Base-by-base conservation (phyloP, 768 basidiomycete genomes). In the Kwoniella botswanensis region DNA sequence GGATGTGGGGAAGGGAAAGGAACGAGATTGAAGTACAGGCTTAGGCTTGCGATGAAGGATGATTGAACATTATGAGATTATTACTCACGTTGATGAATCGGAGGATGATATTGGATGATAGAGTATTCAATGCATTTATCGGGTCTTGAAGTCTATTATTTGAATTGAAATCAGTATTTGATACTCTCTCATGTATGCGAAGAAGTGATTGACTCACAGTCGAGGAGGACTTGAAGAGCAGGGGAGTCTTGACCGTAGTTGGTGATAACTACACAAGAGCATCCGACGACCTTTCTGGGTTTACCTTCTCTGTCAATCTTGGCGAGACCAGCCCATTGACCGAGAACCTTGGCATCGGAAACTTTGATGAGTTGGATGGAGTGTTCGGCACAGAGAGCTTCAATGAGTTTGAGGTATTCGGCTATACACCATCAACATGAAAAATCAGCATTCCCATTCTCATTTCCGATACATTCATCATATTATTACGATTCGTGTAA, bases 351-450 rank as follows among this genome's bases (percentile, higher is more conserved):
- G 82, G 93, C 92, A 85, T 98, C 96, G 79, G 93, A 93, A 77
- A 95, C 93, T 87, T 98, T 98, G 93, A 99, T 98, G 75, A 99
- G 87, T 88, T 94, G 94, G 87, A 98, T 98, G 86, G 95, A 96
- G 90, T 98, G 95, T 87, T 97, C 94, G 73, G 93, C 92, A 84
- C 96, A 98, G 83, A 99, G 93, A 62, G 96, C 96, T 87, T 98
- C 95, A 78, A 99, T 97, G 87, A 99, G 93, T 88, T 98, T 98
- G 90, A 97, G 93, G 89, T 99, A 98, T 86, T 98, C 96, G 77
- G 95, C 93, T 84, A 63, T 13, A 41, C 1, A 44, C 71, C n/a
- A 76, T 55, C 56, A 26, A 35, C 46, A 53, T 4, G 4, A 29
- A 55, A 54, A 54, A 54, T 17, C 2, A 55, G 12, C 42, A 22